A percentile compares a stretch with the other conserved stretches of the same genome.
These are phyloP conservation scores for Botryotinia calthae DNA, from an alignment of 2,329 filamentous ascomycete species.

Conservation along the genomic window DNA sequence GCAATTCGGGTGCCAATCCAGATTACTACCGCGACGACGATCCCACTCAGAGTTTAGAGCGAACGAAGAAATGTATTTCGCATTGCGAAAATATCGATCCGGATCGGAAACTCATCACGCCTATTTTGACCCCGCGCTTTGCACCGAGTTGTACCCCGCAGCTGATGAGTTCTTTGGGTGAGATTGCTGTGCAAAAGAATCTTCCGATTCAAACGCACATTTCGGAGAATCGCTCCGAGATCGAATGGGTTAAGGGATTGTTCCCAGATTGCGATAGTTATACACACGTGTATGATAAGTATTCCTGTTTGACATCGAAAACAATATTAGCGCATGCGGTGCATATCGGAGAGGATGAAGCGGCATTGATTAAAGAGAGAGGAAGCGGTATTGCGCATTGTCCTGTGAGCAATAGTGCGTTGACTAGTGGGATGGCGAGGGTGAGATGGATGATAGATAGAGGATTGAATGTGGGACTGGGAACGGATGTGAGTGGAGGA, in stretches of 20 bases:
- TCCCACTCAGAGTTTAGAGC: slow-evolving; percentile 53
- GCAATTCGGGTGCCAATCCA: slow-evolving; percentile 54
- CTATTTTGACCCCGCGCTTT: slow-evolving; percentile 75
- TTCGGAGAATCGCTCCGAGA: slow-evolving; percentile 75
- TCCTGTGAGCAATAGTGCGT: slow-evolving; percentile 78
- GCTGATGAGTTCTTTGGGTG: slow-evolving; percentile 62
- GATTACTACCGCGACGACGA: slow-evolving; percentile 76
- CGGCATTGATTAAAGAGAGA: slow-evolving; percentile 57
- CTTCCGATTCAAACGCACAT: slow-evolving; percentile 86
- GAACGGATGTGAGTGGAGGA: slow-evolving; percentile 88
- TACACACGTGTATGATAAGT: slow-evolving; percentile 73
- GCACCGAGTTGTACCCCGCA: slow-evolving; percentile 60
- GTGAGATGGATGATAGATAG: slow-evolving; percentile 72
- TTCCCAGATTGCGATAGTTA: slow-evolving; percentile 68
- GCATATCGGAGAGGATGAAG: slow-evolving; percentile 63
- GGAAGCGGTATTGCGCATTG: slow-evolving; percentile 76
- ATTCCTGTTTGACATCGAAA: slow-evolving; percentile 64
- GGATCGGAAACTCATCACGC: slow-evolving; percentile 60
- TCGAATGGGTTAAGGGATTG: slow-evolving; percentile 64
- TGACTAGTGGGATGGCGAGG: slow-evolving; percentile 75
- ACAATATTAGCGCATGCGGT: slow-evolving; percentile 87
- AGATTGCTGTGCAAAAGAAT: slow-evolving; percentile 58
- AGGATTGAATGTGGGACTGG: slow-evolving; percentile 77
- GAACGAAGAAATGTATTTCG: slow-evolving; percentile 58
- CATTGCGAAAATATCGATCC: slow-evolving; percentile 71